Evolutionary conservation across 2,329 filamentous ascomycete genomes (phyloP), one percentile per base, ranked within the genome.

Genomic region (Ophiostoma australiae): DNA sequence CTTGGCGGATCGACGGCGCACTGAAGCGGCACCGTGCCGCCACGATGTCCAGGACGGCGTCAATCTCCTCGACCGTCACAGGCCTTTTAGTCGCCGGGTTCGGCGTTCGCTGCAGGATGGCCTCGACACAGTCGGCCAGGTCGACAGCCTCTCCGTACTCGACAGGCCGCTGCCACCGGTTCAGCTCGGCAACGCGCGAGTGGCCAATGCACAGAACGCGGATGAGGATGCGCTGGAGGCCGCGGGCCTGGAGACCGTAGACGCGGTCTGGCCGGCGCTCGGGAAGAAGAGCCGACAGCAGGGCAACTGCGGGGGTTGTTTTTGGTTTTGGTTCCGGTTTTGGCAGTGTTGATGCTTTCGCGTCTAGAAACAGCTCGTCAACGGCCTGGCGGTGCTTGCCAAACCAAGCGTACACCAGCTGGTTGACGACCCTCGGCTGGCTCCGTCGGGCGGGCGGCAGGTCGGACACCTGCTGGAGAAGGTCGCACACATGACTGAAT

Each of bases 211-310:
- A 79, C n/a, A 94, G 82, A 27, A 87, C 86, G 41, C 89, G 86
- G 3, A 84, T 86, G 20, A 97, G 83, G n/a, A 92, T 85, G 69
- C 84, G 87, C 71, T 89, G 86, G 0, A 97, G 82, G 0, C 81
- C 83, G 10, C 80, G 77, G 6, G 86, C 81, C 76, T 91, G 87
- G 1, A 97, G 82, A 52, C 84, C 85, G 77, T 94, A 97, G 1
- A 94, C 91, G 37, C 92, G 86, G 77, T 97, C 93, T 2, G 88
- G 89, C 70, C 93, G 85, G 74, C 85, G 89, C 73, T 93, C 89
- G 0, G 93, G 92, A 0, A 96, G 85, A 0, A 97, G 80, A 2
- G 90, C 89, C 1, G 91, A 94, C 0, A 97, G 81, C 1, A 97
- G 80, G 2, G 91, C 90, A 1, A 67, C 86, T 81, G 1, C 84